Evolutionary conservation across 306 rosid species (phyloP).

Genomic region (Fragaria ananassa): DNA sequence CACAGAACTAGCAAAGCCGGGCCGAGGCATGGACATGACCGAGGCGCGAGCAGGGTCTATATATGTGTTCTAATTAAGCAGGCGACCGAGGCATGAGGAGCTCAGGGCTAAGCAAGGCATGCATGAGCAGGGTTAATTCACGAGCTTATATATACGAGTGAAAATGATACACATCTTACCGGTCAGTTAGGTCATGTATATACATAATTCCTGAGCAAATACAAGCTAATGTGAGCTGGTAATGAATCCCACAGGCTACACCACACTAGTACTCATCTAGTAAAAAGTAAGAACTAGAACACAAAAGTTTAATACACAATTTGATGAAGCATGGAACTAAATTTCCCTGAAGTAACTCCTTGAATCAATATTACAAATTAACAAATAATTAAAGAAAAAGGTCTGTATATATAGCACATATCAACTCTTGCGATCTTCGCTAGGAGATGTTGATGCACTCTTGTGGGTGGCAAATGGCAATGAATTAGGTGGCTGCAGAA

Average conservation of each 20-base stretch:
- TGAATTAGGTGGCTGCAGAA: slow-evolving; percentile 39
- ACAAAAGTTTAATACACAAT: background rate
- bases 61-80: no score
- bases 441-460: slow-evolving; percentile 62
- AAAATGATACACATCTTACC: background rate
- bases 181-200: background rate
- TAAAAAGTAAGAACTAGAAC: background rate
- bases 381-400: background rate
- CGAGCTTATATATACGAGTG: background rate
- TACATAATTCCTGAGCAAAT: background rate
- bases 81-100: no score
- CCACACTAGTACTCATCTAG: background rate
- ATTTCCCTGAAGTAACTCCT: background rate
- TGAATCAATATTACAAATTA: background rate
- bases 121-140: no score
- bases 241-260: background rate
- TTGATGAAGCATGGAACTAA: background rate
- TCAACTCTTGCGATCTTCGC: slow-evolving; percentile 34
- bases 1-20: no score
- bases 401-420: background rate
- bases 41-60: no score
- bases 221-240: background rate
- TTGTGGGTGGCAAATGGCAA: slow-evolving; percentile 55
- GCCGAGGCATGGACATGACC: no score
- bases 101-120: no score